A percentile compares a stretch with the other conserved stretches of the same genome.
Evolutionary conservation across 2,329 filamentous ascomycete species (phyloP).

Genomic region (Fusarium oligoseptatum): DNA sequence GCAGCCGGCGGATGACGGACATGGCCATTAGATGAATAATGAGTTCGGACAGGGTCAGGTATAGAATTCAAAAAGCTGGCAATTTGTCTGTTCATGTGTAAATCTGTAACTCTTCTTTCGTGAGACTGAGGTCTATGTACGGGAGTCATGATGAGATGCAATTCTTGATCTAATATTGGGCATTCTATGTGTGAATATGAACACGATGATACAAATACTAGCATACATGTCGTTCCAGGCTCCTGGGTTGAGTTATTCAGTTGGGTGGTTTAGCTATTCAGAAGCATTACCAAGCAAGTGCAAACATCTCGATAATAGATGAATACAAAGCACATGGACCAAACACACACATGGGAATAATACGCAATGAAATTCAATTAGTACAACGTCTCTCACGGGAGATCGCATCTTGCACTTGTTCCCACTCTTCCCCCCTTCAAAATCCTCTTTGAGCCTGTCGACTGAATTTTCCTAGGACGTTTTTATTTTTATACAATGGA

Average conservation of each 20-base stretch:
- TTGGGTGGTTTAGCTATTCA: background rate
- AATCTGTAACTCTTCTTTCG: constrained; percentile 17
- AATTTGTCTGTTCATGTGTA: constrained; percentile 42
- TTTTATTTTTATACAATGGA: constrained; percentile 57
- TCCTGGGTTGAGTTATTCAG: background rate
- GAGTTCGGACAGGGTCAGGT: constrained; percentile 41
- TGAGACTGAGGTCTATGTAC: constrained; percentile 1
- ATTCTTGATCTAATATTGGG: background rate
- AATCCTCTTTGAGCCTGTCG: constrained; percentile 33
- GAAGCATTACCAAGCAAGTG: background rate
- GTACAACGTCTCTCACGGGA: constrained; percentile 37
- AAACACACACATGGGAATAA: background rate
- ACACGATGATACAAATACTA: background rate
- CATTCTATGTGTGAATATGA: background rate
- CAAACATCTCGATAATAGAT: background rate
- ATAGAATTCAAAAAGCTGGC: constrained; percentile 47
- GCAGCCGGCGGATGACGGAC: constrained; percentile 80
- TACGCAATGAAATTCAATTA: constrained; percentile 43
- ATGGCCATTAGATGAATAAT: constrained; percentile 75
- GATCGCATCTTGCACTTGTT: constrained; percentile 30
- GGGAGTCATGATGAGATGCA: background rate
- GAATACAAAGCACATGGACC: background rate
- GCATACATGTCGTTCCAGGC: background rate
- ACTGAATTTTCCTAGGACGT: constrained; percentile 48
- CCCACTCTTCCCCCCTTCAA: constrained; percentile 20